Evolutionary conservation across 768 basidiomycete species (phyloP), one percentile per base, ranked within the genome.

Genomic region (Suillus tomentosus): DNA sequence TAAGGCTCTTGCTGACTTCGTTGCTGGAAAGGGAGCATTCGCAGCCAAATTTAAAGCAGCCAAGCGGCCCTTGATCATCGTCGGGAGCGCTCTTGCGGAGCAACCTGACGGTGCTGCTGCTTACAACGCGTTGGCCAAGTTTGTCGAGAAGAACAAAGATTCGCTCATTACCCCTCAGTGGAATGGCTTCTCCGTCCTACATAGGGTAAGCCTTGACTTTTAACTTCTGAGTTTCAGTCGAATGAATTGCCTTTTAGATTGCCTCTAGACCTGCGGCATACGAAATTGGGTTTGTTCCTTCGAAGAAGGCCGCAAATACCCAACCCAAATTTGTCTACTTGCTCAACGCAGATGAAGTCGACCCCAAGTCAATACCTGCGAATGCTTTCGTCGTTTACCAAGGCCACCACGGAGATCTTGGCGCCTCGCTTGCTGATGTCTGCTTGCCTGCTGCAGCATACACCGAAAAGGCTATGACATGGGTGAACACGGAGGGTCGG

Each of bases 331-430:
- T 99, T 79, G 80, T 99, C 68, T 98, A 97, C 79, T 89, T 99
- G 59, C 85, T 99, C 64, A 96, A 96, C 75, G 95, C 97, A 8
- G 97, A 99, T 71, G 96, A 98, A 72, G 77, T 99, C 61, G 87
- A 95, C 74, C 91, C 94, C 47, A 85, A 87, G 58, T 86, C 90
- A 3, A 96, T 99, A 64, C 96, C 97, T 37, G 80, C 85, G 63
- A 86, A 94, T 70, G 95, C 96, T 3, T 99, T 99, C 71, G 96
- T 99, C 54, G 96, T 99, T 15, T 99, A 99, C 77, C 97, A 99
- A 72, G 97, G 97, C 42, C 96, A 98, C 76, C 97, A 99, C 73
- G 97, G 97, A 70, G 97, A 99, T 75, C 81, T 94, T 62, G 96
- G 97, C 42, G 97, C 97, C 3, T 93, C 95, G 71, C 87, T 95